phyloP scores from a whole-genome alignment of 441 rosid species.

The Aleurites moluccanus region DNA sequence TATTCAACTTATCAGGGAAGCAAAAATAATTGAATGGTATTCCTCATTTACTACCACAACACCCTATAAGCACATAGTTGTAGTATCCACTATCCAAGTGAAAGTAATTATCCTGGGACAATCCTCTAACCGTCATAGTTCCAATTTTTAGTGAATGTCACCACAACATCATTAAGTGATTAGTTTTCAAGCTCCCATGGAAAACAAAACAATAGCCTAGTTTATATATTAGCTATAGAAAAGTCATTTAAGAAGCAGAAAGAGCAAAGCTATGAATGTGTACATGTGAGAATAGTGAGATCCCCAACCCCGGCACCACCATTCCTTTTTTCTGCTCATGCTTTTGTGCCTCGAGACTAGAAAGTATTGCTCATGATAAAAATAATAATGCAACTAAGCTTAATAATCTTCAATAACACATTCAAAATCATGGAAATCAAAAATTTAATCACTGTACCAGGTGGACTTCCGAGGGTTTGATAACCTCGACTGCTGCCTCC shows the following conservation, averaged over 20 bases:
- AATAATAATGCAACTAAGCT: background rate
- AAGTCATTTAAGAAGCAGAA: background rate
- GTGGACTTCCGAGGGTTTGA: constrained; percentile 66
- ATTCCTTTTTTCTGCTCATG: no score
- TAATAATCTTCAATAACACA: constrained; percentile 7
- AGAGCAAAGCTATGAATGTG: background rate
- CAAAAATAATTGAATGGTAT: background rate
- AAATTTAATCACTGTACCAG: constrained; percentile 45
- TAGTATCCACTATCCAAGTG: no score
- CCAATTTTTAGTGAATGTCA: background rate
- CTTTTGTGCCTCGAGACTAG: background rate
- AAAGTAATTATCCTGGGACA: background rate
- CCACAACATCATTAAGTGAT: background rate
- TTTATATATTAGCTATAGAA: background rate
- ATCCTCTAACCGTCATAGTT: background rate
- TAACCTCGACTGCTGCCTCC: constrained; percentile 64
- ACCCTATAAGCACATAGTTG: background rate
- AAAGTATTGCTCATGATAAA: background rate
- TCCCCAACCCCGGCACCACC: no score
- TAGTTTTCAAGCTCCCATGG: background rate
- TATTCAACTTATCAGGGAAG: background rate
- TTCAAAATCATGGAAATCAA: constrained; percentile 1
- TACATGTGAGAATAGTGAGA: background rate
- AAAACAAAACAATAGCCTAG: background rate
- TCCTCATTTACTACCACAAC: background rate